These are phyloP conservation scores for Codiaeum variegatum DNA, from an alignment of 441 rosid species.

Conservation along the genomic window DNA sequence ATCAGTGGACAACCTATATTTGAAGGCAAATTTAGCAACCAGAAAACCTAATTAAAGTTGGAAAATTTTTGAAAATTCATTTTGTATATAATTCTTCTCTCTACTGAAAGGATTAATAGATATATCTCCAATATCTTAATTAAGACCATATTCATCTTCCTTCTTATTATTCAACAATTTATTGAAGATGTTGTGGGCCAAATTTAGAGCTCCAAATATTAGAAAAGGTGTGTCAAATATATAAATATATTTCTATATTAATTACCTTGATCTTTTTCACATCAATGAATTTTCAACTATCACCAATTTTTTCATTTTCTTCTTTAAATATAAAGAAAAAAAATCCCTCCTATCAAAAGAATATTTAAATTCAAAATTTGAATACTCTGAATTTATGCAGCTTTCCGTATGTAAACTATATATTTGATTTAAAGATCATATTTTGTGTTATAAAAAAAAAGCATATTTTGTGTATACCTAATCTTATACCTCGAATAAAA, in stretches of 20 bases:
- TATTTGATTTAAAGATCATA: too few relatives aligned
- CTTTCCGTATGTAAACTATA: too few relatives aligned
- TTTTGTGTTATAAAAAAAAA: too few relatives aligned
- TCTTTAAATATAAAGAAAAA: neutral
- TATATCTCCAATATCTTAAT: neutral
- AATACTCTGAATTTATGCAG: too few relatives aligned
- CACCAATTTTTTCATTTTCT: neutral
- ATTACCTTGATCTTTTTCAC: too few relatives aligned
- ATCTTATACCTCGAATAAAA: too few relatives aligned
- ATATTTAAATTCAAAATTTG: too few relatives aligned
- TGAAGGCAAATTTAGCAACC: slow-evolving; percentile 1
- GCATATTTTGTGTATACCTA: too few relatives aligned
- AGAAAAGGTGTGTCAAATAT: slow-evolving; percentile 25
- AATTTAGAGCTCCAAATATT: slow-evolving; percentile 26
- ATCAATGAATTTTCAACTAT: neutral
- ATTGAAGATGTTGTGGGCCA: slow-evolving; percentile 33
- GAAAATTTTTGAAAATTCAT: neutral
- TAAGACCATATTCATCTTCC: neutral
- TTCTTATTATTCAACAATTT: slow-evolving; percentile 7
- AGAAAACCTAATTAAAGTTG: neutral
- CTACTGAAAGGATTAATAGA: neutral
- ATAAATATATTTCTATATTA: neutral
- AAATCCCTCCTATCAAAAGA: neutral
- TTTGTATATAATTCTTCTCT: neutral
- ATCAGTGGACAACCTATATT: neutral